Evolutionary conservation across 805 yeast genomes (phyloP), one percentile per base, ranked within the genome.

Genomic region (Isabelozyma pseudorhagii): DNA sequence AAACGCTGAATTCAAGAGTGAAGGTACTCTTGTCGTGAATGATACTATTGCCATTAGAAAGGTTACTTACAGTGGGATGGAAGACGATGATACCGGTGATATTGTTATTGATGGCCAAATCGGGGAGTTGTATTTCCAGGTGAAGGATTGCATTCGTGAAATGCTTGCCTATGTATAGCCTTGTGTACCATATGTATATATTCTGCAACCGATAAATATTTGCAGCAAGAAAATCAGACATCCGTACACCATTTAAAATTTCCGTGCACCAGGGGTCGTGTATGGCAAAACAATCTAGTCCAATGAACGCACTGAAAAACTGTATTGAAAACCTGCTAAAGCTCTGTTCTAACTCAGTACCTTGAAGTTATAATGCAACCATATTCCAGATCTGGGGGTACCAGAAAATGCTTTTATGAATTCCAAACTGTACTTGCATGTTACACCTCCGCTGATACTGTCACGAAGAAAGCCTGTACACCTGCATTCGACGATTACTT

Each of bases 21-120:
- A 91, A 64, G 98, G 98, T 63, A 84, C 91, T 0, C 71, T 94
- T 39, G 96, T 92, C 11, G 87, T 96, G 42, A 92, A 92, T 60
- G 87, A 86, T 49, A 73, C 73, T 46, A 80, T 94, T 14, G 85
- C 89, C 0, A 82, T 94, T 8, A 73, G 89, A 48, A 93, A 93
- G 62, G 75, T 87, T 3, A 62, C 74, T 1, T 64, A 68, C 50
- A 66, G 72, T 34, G 62, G 63, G 17, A 51, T 56, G 8, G 74
- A 69, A 46, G 66, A 69, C 27, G 78, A 74, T 21, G 85, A 80
- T 41, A 90, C 89, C 44, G 96, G 97, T 42, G 86, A 86, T 59
- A 79, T 93, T n/a, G 71, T 86, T 4, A 84, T 94, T 11, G 97
- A 93, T 57, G 98, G 99, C 1, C 77, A 79, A 7, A 81, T 87